Conservation (phyloP, 2,329 filamentous ascomycete species). For the Sarocladium kiliense region DNA sequence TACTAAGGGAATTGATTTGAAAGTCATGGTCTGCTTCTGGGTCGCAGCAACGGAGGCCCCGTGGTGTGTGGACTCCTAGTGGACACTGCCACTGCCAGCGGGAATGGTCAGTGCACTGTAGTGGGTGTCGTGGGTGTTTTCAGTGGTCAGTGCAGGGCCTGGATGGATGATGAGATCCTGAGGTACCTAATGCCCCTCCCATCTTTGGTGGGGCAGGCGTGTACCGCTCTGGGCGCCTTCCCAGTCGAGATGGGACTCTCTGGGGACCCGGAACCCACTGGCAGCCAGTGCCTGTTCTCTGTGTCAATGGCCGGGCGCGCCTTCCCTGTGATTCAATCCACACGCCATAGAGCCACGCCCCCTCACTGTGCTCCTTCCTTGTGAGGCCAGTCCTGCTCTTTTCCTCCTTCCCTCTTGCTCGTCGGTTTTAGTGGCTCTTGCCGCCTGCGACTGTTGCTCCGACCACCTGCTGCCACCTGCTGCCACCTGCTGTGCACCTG, state of each 20-base stretch:
- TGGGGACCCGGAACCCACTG: no score
- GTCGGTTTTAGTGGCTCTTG: not conserved
- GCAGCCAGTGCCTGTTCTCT: no score
- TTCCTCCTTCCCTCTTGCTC: not conserved
- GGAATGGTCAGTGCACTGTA: not conserved
- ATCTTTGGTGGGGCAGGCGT: not conserved
- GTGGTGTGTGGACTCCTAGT: constrained; percentile 2
- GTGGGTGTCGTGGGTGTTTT: not conserved
- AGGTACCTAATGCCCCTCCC: not conserved
- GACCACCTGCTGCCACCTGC: constrained; percentile 1
- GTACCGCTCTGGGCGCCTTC: not conserved
- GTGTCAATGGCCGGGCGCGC: constrained; percentile 1
- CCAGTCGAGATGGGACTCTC: not conserved
- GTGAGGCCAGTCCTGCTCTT: not conserved
- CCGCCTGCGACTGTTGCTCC: not conserved
- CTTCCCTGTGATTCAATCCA: not conserved
- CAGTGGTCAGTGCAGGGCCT: not conserved
- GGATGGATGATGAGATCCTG: not conserved
- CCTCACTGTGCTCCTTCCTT: not conserved
- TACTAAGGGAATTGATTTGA: not conserved
- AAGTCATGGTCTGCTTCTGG: not conserved
- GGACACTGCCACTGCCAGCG: no score
- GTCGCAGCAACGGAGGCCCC: constrained; percentile 2
- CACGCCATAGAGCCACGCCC: not conserved
- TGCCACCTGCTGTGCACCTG: not conserved